Base-by-base conservation (phyloP, 257 asterid species). In the Galeopsis tetrahit region DNA sequence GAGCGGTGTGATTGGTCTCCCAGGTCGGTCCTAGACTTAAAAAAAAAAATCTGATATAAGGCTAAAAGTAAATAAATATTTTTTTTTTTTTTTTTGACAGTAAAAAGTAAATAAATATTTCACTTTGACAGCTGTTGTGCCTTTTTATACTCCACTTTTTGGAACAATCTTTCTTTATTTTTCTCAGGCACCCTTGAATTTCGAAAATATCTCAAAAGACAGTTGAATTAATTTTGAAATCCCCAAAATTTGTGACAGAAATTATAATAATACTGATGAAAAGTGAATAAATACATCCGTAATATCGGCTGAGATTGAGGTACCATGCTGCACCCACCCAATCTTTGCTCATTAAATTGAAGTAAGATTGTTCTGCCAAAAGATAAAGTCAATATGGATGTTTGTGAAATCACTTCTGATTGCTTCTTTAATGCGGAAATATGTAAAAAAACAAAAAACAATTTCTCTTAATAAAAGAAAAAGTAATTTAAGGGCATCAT, bases 241-340 rank as follows among this genome's bases (percentile, higher is more conserved):
- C 53, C 53, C 53, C 15, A 11, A 49, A 49, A 49, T 49, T 13
- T 48, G 8, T 38, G 56, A 49, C 28, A 46, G 17, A 46, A 46
- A 46, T 11, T 3, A 46, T 46, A 11, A 8, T 5, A 38, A 3
- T 38, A 38, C 0, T 21, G 35, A 63, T 36, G 13, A 28, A 6
- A 17, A 14, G 33, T 3, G 31, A 58, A 48, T 1, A 31, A 36
- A 40, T 40, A n/a, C n/a, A n/a, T 75, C 88, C 51, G 14, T 5
- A 31, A 79, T 85, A 76, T 77, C 84, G 85, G 80, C 86, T 46
- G 53, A 74, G 77, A 78, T 74, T 73, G 53, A 55, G 88, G 64
- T 72, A 43, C 68, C 49, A 28, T 33, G n/a, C n/a, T n/a, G n/a
- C 53, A 35, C 63, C 53, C 11, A 17, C 13, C 21, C 49, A 35